Conservation (phyloP, 2,329 filamentous ascomycete genomes). For the Fusarium duplospermum region DNA sequence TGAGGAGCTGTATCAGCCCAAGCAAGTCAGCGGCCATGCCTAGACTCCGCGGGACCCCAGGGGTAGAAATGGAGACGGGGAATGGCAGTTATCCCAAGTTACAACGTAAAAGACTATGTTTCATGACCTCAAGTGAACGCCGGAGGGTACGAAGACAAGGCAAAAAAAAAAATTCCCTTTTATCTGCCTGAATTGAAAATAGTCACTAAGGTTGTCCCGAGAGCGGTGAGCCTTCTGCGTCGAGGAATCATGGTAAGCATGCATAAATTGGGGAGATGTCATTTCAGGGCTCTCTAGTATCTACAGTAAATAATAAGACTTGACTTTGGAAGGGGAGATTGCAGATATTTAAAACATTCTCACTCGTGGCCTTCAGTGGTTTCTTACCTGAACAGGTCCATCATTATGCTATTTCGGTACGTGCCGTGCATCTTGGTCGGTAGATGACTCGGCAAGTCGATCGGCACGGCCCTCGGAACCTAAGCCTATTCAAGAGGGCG, state of each 20-base stretch:
- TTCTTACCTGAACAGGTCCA: neutral
- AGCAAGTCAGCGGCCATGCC: conserved; percentile 13
- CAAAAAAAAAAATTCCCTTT: neutral
- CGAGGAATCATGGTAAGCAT: neutral
- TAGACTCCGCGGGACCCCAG: neutral
- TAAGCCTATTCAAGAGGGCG: neutral
- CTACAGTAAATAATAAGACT: too few species aligned
- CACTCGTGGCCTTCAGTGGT: too few species aligned
- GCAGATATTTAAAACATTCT: neutral
- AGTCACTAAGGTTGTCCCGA: neutral
- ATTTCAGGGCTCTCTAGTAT: neutral
- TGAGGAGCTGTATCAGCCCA: conserved; percentile 31
- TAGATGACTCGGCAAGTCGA: conserved; percentile 12
- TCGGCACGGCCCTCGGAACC: conserved; percentile 12
- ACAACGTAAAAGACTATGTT: neutral
- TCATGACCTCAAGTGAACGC: neutral
- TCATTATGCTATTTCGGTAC: neutral
- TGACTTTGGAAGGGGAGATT: neutral
- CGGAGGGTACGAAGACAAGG: neutral
- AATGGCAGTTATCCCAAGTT: neutral
- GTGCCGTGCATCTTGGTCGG: neutral
- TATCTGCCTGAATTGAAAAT: neutral
- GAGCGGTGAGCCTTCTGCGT: neutral
- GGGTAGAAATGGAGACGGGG: neutral
- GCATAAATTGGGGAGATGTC: neutral